Base-by-base conservation (phyloP, 495 filamentous ascomycete species). In the Penicilliopsis zonata region DNA sequence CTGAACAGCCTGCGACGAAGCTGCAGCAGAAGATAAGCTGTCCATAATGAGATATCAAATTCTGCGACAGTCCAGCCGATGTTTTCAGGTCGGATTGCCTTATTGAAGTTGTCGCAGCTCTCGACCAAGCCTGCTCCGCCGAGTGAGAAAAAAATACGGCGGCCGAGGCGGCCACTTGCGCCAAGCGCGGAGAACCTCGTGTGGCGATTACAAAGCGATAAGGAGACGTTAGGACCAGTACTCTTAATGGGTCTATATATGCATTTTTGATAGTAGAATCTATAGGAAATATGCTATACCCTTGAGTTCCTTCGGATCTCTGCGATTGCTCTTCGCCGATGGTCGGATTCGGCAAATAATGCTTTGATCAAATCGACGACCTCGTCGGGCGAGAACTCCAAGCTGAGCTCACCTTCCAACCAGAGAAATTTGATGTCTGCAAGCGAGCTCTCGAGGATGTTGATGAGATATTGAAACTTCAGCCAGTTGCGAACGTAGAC, bases 381-480 rank as follows among this genome's bases (percentile, higher is more conserved):
- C 60, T 95, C 90, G 26, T 82, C 83, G 3, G 63, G 64, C 10
- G 77, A 73, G 52, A 94, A 94, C 40, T 92, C 85, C 34, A 90
- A 44, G 44, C 77, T 77, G 32, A 95, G 53, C 45, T 86, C 82
- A 28, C 82, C 82, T 45, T 95, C 86, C 28, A 74, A 62, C 83
- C 86, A 96, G 30, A 94, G 53, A 46, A 72, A 94, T 47, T 76
- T 75, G 41, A 99, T 88, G 41, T 99, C 88, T 32, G 73, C 79
- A 26, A 96, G 61, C 33, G 81, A 84, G 43, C 82, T 86, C 53
- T 96, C 86, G 31, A 99, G 56, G 31, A 99, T 83, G 49, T 93
- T 83, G 31, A 75, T 66, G 13, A 99, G 58, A 46, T 85, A 94
- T 45, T 90, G 80, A 45, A 99, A 84, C 34, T 83, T 79, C 34